Conservation (phyloP, 352 stramenopile genomes). For the Globisporangium echinulatum region DNA sequence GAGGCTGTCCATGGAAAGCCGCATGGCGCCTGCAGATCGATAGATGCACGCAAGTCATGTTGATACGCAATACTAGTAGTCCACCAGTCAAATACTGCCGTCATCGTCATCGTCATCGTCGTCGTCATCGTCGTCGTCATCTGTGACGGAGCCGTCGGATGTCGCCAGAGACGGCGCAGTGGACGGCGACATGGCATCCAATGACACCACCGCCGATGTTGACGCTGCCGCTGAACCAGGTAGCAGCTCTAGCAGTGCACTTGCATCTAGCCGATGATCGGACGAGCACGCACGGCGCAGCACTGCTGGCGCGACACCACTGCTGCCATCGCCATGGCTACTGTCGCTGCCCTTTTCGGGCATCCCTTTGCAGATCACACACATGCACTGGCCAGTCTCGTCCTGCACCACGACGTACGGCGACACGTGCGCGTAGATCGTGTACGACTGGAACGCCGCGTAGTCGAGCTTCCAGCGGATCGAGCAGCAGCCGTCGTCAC, state of each 20-base stretch:
- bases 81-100: conserved; percentile 8
- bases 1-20: no score
- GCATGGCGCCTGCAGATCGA: no score
- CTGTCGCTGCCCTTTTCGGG: conserved; percentile 12
- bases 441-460: conserved; percentile 61
- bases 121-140: conserved; percentile 1
- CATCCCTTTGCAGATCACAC: conserved; percentile 54
- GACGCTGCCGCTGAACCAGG: neutral
- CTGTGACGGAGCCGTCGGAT: conserved; percentile 4
- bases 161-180: neutral
- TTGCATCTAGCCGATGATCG: conserved; percentile 1
- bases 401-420: conserved; percentile 63
- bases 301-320: neutral
- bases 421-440: conserved; percentile 55
- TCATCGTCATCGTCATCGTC: neutral
- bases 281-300: conserved; percentile 7
- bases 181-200: neutral
- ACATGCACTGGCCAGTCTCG: conserved; percentile 38
- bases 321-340: neutral
- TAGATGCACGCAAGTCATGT: conserved; percentile 1
- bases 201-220: no score
- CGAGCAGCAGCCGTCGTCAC: conserved; percentile 55
- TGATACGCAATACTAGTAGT: no score
- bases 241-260: neutral
- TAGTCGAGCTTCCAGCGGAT: conserved; percentile 76